Evolutionary conservation across 108 stramenopile genomes (phyloP), one percentile per base, ranked within the genome.

Genomic region (Seminavis robusta): DNA sequence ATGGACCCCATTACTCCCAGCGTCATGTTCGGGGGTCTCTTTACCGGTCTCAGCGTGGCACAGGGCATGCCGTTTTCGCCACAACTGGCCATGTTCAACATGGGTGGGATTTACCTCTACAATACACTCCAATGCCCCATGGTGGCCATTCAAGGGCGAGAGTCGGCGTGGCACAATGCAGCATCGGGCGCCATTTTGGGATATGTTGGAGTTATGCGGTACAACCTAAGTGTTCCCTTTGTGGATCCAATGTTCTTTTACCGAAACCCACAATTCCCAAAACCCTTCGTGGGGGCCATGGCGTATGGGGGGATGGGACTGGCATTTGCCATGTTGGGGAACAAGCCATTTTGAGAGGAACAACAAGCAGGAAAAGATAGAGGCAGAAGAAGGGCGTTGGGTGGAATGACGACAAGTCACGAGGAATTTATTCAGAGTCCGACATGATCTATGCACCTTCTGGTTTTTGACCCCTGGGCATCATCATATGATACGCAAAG

Each of bases 101-200:
- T 76, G 0, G 76, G 51, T 16, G 63, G 47, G 0, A 27, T 83
- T 0, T 80, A 64, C 41, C 41, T 39, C n/a, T 83, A 80, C 60
- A 63, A 80, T 49, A 48, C 62, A 1, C 25, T 77, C n/a, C 68
- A 77, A 50, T 83, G 82, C 53, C 82, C 82, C 0, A 83, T 83
- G 82, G 79, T 77, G 40, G 74, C 67, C 10, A 77, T 83, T 1
- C 75, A 77, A 34, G 78, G 78, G 0, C 61, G 73, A 40, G 57
- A 50, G 46, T 71, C 69, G n/a, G 31, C 53, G 21, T 47, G 63
- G 40, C 82, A 83, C 41, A 80, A 83, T 47, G 59, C 71, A 37
- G 27, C 70, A 9, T 38, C 57, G 36, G 82, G 48, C 15, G 75
- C 61, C 10, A 63, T 61, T 1, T 39, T 83, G n/a, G 82, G 82